Percentiles rank a stretch among this genome's conserved stretches.
Conservation (phyloP, 1,139 yeast genomes). For the Scheffersomyces titani region DNA sequence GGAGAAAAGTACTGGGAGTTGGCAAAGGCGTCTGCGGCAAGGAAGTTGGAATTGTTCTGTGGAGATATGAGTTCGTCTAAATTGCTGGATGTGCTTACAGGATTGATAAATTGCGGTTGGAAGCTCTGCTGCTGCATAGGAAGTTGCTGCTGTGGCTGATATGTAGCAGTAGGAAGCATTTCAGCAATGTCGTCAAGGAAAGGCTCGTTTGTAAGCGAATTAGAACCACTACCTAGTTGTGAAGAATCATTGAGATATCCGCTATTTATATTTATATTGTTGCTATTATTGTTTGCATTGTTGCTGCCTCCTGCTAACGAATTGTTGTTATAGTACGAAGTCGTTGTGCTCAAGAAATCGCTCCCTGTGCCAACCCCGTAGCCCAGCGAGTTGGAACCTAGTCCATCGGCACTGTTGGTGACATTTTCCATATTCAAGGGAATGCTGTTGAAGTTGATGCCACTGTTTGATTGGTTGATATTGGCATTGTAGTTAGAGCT, state of each 20-base stretch:
- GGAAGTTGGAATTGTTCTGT: constrained; percentile 12
- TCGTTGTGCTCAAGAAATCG: neutral
- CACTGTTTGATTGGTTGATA: constrained; percentile 2
- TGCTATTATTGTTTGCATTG: constrained; percentile 2
- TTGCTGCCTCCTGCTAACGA: constrained; percentile 1
- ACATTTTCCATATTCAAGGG: constrained; percentile 14
- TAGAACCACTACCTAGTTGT: constrained; percentile 13
- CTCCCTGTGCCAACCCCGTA: neutral
- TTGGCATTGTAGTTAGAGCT: no score
- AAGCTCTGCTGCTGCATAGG: constrained; percentile 5
- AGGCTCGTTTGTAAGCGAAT: constrained; percentile 31
- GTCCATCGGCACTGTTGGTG: neutral
- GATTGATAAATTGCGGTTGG: constrained; percentile 12
- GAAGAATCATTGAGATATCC: neutral
- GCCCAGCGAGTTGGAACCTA: neutral
- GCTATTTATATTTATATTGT: constrained; percentile 1
- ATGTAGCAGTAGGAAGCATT: constrained; percentile 10
- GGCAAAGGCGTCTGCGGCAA: constrained; percentile 25
- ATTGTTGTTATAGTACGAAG: constrained; percentile 1
- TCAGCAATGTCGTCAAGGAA: constrained; percentile 35
- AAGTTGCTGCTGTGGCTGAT: constrained; percentile 1
- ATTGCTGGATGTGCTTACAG: constrained; percentile 20
- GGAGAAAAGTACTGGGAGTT: constrained; percentile 49
- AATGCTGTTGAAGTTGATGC: constrained; percentile 7
- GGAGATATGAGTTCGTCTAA: constrained; percentile 44